phyloP scores from a whole-genome alignment of 2,329 filamentous ascomycete genomes.

The Neopestalotiopsis sp. region DNA sequence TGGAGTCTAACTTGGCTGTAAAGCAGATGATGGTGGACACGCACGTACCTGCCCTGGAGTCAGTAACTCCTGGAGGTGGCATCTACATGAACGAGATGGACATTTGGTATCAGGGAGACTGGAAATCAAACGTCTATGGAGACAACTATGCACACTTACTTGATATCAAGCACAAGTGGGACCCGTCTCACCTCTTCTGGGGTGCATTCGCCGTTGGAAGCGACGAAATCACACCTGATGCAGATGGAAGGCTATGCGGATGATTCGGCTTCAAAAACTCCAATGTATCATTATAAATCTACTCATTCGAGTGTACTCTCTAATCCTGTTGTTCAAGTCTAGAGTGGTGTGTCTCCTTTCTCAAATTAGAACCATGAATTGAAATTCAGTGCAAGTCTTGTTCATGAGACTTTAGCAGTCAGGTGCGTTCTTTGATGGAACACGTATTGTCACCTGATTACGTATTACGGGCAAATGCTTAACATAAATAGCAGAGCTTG shows the following conservation, averaged over 20 bases:
- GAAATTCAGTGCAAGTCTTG: no score
- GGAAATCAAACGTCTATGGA: slow-evolving; percentile 24
- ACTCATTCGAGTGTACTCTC: not conserved
- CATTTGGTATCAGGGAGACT: slow-evolving; percentile 22
- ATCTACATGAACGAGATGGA: slow-evolving; percentile 26
- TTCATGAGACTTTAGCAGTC: no score
- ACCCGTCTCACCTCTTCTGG: slow-evolving; percentile 21
- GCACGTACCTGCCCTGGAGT: slow-evolving; percentile 17
- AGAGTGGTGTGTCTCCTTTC: no score
- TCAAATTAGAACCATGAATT: no score
- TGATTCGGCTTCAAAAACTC: not conserved
- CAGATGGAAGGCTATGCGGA: slow-evolving; percentile 6
- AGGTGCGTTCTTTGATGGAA: no score
- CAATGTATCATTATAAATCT: not conserved
- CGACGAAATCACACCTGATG: slow-evolving; percentile 14
- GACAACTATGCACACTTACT: slow-evolving; percentile 21
- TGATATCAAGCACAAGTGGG: slow-evolving; percentile 23
- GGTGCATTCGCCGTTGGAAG: slow-evolving; percentile 20
- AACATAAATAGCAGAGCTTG: no score
- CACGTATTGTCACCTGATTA: no score
- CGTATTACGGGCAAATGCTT: no score
- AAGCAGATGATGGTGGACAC: slow-evolving; percentile 7
- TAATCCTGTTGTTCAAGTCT: not conserved
- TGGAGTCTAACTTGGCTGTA: slow-evolving; percentile 9
- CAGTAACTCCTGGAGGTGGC: slow-evolving; percentile 16